Evolutionary conservation across 2,329 filamentous ascomycete genomes (phyloP), one percentile per base, ranked within the genome.

Genomic region (Colletotrichum falcatum): DNA sequence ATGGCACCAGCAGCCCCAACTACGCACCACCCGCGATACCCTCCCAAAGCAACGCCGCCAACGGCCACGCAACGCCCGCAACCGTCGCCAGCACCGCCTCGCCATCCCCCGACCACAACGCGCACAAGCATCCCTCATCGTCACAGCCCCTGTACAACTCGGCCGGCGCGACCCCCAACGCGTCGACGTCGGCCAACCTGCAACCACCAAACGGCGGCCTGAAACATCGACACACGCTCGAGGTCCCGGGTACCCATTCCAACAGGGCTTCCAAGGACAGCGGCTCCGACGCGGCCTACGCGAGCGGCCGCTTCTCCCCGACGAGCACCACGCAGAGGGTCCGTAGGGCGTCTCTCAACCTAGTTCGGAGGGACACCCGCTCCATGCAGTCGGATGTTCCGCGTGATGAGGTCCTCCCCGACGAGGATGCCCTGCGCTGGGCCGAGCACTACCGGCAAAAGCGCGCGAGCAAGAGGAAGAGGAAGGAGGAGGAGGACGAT

Each of bases 381-480:
- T 97, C 94, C 8, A 89, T 97, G 77, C 91, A 95, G 76, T 96
- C 94, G 2, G 95, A 98, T 76, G 84, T 91, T 76, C 91, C 93
- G 59, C 87, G 94, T 44, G 95, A 98, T 74, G 95, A 98, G 75
- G 84, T 95, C 26, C 86, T 91, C 2, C 93, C 92, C 23, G 95
- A 98, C 78, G 95, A 98, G 76, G 95, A 98, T 78, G 94, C 95
- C 46, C 87, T 93, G 68, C 89, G 94, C 66, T 98, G 94, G 94
- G 93, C 96, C 37, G 96, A 99, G 81, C 93, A 93, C 46, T 95
- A 97, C 77, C 91, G 94, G 76, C 94, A 97, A 78, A 97, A 97
- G 83, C 87, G 95, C 73, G 95, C 95, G 9, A 97, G 92, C 80
- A 96, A 95, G 84, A 89, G 93, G 79, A 92, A 90, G 80, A 88